Base-by-base conservation (phyloP, 768 basidiomycete genomes). In the Cystofilobasidium capitatum region DNA sequence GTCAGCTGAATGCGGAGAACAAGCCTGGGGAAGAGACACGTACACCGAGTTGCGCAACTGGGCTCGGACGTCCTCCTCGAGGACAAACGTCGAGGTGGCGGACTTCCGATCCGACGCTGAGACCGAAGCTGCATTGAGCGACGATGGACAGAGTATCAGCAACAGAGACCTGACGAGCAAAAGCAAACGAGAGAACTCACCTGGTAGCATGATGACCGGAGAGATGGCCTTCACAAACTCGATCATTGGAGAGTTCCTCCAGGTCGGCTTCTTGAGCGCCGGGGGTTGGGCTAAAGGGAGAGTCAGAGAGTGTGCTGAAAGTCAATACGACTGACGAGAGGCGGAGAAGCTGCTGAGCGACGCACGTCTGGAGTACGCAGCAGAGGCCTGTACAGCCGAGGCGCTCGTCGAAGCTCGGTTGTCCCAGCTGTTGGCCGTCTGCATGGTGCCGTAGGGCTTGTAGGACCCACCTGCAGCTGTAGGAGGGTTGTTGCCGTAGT, bases 231-330 rank as follows among this genome's bases (percentile, higher is more conserved):
- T 20, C 17, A 62, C 59, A 8, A 67, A 47, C 39, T 47, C 37
- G 47, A 67, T 54, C 24, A 67, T 13, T 0, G 66, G 66, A 20
- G 66, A 67, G 1, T 61, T 35, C 39, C 59, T 61, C 66, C 66
- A 67, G 22, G 55, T 64, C n/a, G n/a, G n/a, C n/a, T n/a, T n/a
- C n/a, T n/a, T n/a, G n/a, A n/a, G n/a, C n/a, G n/a, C n/a, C n/a
- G 42, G 47, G 17, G 31, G 47, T 31, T 62, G 33, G 9, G 5
- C 8, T 17, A 22, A 20, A 17, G 1, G 33, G 47, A 33, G 7
- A 6, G 22, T 13, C 16, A 16, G 31, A 31, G 14, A 33, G 31
- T 47, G 3, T 29, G 31, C 29, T 36, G 16, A n/a, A 29, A 17
- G 14, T 16, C n/a, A 31, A 20, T 16, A 26, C 31, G 29, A 31